A percentile compares a stretch with the other conserved stretches of the same genome.
These are phyloP conservation scores for Prunus davidiana DNA, from an alignment of 306 rosid species.

Conservation along the genomic window DNA sequence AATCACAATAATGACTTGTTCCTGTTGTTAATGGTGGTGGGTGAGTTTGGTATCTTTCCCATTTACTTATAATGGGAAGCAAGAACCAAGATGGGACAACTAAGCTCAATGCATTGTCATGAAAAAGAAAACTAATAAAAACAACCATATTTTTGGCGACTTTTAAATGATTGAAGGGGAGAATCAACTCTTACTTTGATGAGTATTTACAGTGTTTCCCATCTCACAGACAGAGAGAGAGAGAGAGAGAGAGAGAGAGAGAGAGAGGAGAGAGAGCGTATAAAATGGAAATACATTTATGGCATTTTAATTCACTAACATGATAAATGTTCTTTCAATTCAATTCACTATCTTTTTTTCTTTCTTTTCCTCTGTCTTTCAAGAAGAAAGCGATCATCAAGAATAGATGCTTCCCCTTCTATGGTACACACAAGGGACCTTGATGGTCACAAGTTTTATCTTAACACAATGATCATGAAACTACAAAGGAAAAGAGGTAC, in stretches of 20 bases:
- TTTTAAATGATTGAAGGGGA: neutral
- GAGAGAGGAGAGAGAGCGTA: neutral
- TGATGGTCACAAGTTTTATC: conserved; percentile 11
- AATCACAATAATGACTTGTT: neutral
- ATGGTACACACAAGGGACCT: conserved; percentile 13
- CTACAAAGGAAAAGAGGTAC: conserved; percentile 4
- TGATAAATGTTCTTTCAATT: neutral
- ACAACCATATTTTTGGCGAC: neutral
- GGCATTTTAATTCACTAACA: conserved; percentile 8
- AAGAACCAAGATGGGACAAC: neutral
- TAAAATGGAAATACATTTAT: neutral
- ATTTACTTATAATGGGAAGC: neutral
- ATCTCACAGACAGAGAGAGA: neutral
- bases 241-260: too few relatives aligned
- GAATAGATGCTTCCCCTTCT: conserved; percentile 11
- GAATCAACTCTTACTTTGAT: neutral
- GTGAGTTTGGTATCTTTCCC: neutral
- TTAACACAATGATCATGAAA: conserved; percentile 11
- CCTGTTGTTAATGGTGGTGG: neutral
- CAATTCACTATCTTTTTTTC: neutral
- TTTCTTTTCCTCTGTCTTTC: neutral
- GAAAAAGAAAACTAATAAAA: too few relatives aligned
- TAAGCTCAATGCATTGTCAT: neutral
- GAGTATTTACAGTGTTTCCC: neutral
- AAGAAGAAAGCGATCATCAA: conserved; percentile 21